phyloP scores from a whole-genome alignment of 1,284 basidiomycete species.

The Trichosporon sp. region DNA sequence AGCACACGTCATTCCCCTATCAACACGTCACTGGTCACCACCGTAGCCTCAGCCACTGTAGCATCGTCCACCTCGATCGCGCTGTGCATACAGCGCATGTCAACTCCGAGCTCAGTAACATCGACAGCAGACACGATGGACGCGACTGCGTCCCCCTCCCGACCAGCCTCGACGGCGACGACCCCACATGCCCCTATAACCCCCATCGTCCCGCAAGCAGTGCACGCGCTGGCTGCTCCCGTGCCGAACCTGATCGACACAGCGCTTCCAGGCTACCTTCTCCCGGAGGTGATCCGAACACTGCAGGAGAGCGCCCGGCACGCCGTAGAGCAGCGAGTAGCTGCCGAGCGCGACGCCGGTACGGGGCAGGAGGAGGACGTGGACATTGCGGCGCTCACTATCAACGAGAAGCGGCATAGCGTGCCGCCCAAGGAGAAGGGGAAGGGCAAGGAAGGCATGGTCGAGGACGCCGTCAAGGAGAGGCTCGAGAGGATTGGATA shows the following conservation, averaged over 20 bases:
- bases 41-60: not conserved
- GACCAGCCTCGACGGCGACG: conserved; percentile 45
- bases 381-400: conserved; percentile 29
- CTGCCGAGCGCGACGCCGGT: conserved; percentile 48
- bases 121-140: not conserved
- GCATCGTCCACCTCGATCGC: too few relatives aligned
- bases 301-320: conserved; percentile 71
- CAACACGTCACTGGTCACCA: conserved; percentile 17
- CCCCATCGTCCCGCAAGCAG: conserved; percentile 46
- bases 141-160: conserved; percentile 41
- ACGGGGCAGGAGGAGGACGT: conserved; percentile 37
- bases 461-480: conserved; percentile 69
- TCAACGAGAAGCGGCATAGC: conserved; percentile 11
- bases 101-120: not conserved
- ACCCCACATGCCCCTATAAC: conserved; percentile 39
- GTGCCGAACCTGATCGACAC: conserved; percentile 65
- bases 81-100: not conserved
- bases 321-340: conserved; percentile 62
- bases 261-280: conserved; percentile 77
- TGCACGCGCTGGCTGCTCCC: conserved; percentile 54
- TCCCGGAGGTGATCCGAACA: conserved; percentile 75
- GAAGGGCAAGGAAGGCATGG: conserved; percentile 55
- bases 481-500: conserved; percentile 80
- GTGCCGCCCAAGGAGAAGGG: conserved; percentile 29
- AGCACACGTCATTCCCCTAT: conserved; percentile 28